Evolutionary conservation across 306 rosid species (phyloP), one percentile per base, ranked within the genome.

Genomic region (Arachis hypogaea): DNA sequence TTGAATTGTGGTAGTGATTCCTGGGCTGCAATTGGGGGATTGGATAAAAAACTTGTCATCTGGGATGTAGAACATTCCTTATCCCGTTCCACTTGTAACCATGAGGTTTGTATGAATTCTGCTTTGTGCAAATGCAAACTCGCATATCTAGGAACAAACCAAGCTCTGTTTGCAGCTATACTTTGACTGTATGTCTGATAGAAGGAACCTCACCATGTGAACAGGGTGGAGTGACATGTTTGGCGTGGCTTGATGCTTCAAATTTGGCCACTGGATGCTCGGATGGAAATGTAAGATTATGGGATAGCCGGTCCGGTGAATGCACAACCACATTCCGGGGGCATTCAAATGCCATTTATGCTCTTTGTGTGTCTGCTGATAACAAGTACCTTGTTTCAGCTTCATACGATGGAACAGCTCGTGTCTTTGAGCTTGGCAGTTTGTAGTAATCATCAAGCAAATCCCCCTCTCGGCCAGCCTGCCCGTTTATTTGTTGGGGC

Each of bases 291-390:
- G 92, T 88, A 28, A 83, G 96, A 63, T 11, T 92, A 58, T 89
- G 97, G 99, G 97, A 94, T 62, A 80, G 90, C 63, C 89, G 90
- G 11, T 87, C 97, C 0, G 95, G 96, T 47, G 94, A 86, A 55
- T 89, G 99, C 87, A 84, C 85, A 49, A 81, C 57, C 75, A 88
- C 87, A 72, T 88, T 89, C 60, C 60, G 68, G 22, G 97, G 99
- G 36, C 96, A 94, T 71, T 64, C 83, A 6, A 81, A 78, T 43
- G 84, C 76, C 36, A 84, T 94, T 77, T 93, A 89, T 59, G 82
- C 92, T 68, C 83, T 94, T 7, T 78, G 92, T 45, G 72, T 88
- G 29, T 91, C 93, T 29, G 88, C 92, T 46, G 80, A 82, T 84
- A 49, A 71, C 5, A 86, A 94, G 70, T 85, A 68, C 80, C 80